phyloP scores from a whole-genome alignment of 2,329 filamentous ascomycete genomes.

The Botrytis medusae region DNA sequence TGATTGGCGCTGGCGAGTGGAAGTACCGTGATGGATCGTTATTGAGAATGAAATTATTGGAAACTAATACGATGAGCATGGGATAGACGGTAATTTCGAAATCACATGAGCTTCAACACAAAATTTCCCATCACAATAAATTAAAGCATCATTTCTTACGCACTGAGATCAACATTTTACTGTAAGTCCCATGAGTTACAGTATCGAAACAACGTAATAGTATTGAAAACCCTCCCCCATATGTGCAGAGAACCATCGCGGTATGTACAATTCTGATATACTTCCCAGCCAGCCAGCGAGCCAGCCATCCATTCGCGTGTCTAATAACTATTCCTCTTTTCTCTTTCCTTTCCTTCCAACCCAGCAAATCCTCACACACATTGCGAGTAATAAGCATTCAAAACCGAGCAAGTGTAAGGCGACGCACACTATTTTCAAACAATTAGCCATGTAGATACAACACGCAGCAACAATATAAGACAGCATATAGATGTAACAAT shows the following conservation, averaged over 20 bases:
- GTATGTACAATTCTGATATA: neutral
- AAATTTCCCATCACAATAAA: neutral
- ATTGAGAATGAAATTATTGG: neutral
- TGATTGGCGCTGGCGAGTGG: neutral
- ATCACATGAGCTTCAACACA: neutral
- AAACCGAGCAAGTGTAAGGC: constrained; percentile 12
- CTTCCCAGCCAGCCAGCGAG: neutral
- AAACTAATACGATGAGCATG: neutral
- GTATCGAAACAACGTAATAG: neutral
- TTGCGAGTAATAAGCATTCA: constrained; percentile 13
- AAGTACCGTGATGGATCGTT: neutral
- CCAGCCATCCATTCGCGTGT: neutral
- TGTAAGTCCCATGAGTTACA: neutral
- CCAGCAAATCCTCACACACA: constrained; percentile 15
- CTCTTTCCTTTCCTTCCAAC: neutral
- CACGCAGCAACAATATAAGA: neutral
- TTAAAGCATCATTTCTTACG: neutral
- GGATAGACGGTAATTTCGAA: accelerated
- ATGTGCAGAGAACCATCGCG: neutral
- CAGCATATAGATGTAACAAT: neutral
- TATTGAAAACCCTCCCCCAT: neutral
- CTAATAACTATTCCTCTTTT: neutral
- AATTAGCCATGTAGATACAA: neutral
- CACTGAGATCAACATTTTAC: neutral
- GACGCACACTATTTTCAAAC: neutral